Percentiles rank a stretch among this genome's conserved stretches.
Evolutionary conservation across 768 basidiomycete genomes (phyloP).

Genomic region (Mrakia blollopis): DNA sequence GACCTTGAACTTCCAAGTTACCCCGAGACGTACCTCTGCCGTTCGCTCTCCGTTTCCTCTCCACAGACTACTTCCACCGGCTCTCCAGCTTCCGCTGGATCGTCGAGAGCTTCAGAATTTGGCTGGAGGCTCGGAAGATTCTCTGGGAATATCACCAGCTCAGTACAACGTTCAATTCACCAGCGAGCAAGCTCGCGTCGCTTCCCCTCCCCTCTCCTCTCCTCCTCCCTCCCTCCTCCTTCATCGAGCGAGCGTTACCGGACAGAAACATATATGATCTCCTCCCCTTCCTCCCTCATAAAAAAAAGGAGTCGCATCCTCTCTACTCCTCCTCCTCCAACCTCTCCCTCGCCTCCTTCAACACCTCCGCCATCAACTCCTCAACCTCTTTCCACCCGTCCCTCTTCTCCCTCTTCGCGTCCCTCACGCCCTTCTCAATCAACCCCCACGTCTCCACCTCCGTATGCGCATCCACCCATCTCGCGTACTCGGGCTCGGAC

Average conservation of each 20-base stretch:
- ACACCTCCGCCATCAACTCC: slow-evolving; percentile 61
- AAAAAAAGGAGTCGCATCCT: not conserved
- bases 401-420: slow-evolving; percentile 55
- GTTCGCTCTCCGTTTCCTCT: too few relatives aligned
- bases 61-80: too few relatives aligned
- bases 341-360: slow-evolving; percentile 48
- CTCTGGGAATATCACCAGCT: too few relatives aligned
- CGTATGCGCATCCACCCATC: slow-evolving; percentile 89
- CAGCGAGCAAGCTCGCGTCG: too few relatives aligned
- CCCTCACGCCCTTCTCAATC: slow-evolving; percentile 68
- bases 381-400: slow-evolving; percentile 58
- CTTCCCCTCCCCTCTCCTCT: too few relatives aligned
- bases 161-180: too few relatives aligned
- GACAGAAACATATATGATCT: not conserved
- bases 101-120: too few relatives aligned
- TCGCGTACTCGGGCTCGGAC: slow-evolving; percentile 93
- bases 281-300: not conserved
- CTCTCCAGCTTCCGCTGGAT: too few relatives aligned
- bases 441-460: slow-evolving; percentile 73
- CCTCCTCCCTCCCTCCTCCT: not conserved
- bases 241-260: not conserved
- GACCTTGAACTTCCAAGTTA: too few relatives aligned
- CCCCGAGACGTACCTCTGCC: too few relatives aligned
- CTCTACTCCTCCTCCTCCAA: slow-evolving; percentile 15
- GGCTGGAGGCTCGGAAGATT: too few relatives aligned